Base-by-base conservation (phyloP, 2,329 filamentous ascomycete species). In the Calycina herbarum region DNA sequence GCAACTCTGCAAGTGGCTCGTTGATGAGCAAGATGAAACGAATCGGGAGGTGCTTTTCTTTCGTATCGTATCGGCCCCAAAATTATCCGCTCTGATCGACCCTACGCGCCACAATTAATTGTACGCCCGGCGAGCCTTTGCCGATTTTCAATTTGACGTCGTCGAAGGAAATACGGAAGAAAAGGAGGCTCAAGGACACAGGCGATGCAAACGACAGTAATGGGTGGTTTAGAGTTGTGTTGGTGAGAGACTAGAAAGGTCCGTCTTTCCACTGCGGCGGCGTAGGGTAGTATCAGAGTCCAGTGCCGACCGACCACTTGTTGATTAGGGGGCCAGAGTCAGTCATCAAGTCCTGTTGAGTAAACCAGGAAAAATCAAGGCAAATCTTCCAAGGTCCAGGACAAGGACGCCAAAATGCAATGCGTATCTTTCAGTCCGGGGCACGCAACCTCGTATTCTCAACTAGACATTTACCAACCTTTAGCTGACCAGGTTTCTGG, bases 61-160 rank as follows among this genome's bases (percentile, higher is more conserved):
- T 29, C 27, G 48, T 54, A 51, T 51, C 45, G 45, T 51, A 54
- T 54, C 48, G 48, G 48, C 7, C 48, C 48, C 48, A 27, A 54
- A 54, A 54, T 54, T 54, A 24, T 54, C 48, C 48, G 48, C 48
- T 51, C 45, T 54, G 48, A 54, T 54, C 48, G 48, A 17, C 48
- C 48, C 48, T 24, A 20, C 20, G 48, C 48, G 48, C 48, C 48
- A 54, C 48, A 54, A 24, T 27, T 54, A 54, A 54, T 54, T 13
- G 48, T 13, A 54, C 20, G 48, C 20, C 27, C 48, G 10, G 27
- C 48, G 20, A 54, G 7, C 11, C 3, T 13, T 5, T 15, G 38
- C 11, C 38, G 38, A 38, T 15, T 38, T 38, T 38, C 8, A 38
- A 38, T 35, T 38, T 11, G 35, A 13, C 27, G 27, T 29, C 27